These are phyloP conservation scores for Friedmanniomyces endolithicus DNA, from an alignment of 495 filamentous ascomycete genomes.

Conservation along the genomic window DNA sequence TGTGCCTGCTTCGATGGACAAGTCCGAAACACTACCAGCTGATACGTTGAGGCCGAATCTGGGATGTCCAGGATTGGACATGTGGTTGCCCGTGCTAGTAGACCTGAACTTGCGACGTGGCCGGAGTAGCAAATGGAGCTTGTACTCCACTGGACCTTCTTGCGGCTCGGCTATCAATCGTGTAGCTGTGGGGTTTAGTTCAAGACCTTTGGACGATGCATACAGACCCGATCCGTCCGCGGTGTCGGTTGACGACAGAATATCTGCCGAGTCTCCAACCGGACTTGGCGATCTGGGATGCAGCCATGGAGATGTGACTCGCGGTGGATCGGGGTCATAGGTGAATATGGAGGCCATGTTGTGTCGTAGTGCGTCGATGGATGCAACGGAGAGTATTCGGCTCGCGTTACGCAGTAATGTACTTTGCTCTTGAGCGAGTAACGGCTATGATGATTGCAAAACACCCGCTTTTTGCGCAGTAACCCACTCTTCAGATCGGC, in stretches of 20 bases:
- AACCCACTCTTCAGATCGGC: neutral
- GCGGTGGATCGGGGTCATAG: conserved; percentile 74
- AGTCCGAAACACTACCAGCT: conserved; percentile 1
- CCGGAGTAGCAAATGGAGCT: conserved; percentile 79
- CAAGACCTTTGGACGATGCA: neutral
- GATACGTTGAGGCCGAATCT: conserved; percentile 15
- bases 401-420: neutral
- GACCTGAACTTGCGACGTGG: conserved; percentile 60
- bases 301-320: conserved; percentile 84
- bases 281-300: conserved; percentile 36
- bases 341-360: conserved; percentile 92
- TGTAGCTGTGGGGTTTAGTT: conserved; percentile 25
- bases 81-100: conserved; percentile 47
- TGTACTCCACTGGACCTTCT: conserved; percentile 90
- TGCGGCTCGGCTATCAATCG: conserved; percentile 85
- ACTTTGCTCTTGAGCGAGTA: neutral
- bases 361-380: neutral
- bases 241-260: neutral
- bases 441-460: neutral
- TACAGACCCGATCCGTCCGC: neutral
- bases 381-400: no score
- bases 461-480: no score
- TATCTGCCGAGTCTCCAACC: neutral
- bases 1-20: conserved; percentile 18
- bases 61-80: conserved; percentile 49